Percentiles rank a stretch among this genome's conserved stretches.
These are phyloP conservation scores for Coemansia sp. DNA, from an alignment of 192 early-diverging fungal genomes.

Conservation along the genomic window DNA sequence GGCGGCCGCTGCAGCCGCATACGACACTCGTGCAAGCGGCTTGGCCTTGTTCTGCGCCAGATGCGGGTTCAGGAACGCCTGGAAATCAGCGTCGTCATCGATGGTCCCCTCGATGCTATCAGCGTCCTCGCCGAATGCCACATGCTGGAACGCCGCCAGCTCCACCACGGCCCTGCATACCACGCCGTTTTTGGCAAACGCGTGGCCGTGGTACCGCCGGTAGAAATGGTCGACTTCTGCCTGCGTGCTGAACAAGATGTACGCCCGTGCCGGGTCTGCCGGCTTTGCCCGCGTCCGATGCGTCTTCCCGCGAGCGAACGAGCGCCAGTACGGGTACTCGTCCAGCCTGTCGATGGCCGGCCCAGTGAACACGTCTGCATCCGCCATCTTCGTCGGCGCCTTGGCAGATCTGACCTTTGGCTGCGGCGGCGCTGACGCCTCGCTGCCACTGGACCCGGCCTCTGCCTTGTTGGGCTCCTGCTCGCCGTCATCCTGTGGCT, in stretches of 20 bases:
- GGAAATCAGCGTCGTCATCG: slow-evolving; percentile 31
- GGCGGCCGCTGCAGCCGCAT: slow-evolving; percentile 24
- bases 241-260: slow-evolving; percentile 36
- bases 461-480: neutral
- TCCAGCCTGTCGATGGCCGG: slow-evolving; percentile 26
- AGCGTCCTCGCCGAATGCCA: neutral
- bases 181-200: slow-evolving; percentile 30
- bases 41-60: neutral
- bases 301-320: slow-evolving; percentile 35
- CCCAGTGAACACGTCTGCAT: slow-evolving; percentile 29
- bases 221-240: slow-evolving; percentile 39
- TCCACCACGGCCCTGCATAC: slow-evolving; percentile 29
- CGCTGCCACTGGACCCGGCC: neutral
- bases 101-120: slow-evolving; percentile 33
- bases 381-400: slow-evolving; percentile 10
- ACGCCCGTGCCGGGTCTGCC: slow-evolving; percentile 29
- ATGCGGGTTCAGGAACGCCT: slow-evolving; percentile 21
- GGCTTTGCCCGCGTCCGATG: slow-evolving; percentile 33
- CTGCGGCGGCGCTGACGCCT: neutral
- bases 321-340: slow-evolving; percentile 41
- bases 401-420: neutral
- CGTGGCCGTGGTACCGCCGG: slow-evolving; percentile 38
- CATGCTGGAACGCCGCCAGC: slow-evolving; percentile 33
- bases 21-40: slow-evolving; percentile 12
- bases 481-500: slow-evolving; percentile 1